Conservation (phyloP, 1,284 basidiomycete genomes). For the Cutaneotrichosporon dermatis region DNA sequence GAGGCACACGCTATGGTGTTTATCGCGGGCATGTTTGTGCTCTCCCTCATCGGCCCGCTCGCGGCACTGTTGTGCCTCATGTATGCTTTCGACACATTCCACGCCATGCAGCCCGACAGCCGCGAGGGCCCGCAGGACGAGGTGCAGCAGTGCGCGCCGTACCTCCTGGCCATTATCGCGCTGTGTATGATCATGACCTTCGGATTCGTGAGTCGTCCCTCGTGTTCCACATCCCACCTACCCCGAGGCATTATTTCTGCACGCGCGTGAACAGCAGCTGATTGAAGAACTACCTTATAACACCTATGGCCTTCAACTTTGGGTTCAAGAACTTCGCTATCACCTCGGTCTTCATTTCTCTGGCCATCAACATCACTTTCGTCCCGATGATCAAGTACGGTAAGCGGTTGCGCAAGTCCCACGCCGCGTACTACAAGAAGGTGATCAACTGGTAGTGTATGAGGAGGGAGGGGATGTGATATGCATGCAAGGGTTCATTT, state of each 20-base stretch:
- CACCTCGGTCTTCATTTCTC: conserved; percentile 7
- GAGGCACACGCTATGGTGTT: conserved; percentile 27
- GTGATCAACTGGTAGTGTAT: conserved; percentile 17
- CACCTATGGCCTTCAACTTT: too few relatives aligned
- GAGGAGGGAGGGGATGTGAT: neutral
- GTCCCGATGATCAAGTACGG: conserved; percentile 14
- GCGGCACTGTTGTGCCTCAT: conserved; percentile 18
- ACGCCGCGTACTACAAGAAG: conserved; percentile 9
- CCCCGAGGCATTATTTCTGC: too few relatives aligned
- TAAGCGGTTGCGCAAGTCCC: conserved; percentile 8
- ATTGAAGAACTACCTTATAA: conserved; percentile 16
- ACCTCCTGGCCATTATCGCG: conserved; percentile 17
- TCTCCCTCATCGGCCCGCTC: conserved; percentile 19
- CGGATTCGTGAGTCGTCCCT: neutral
- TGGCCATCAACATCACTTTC: conserved; percentile 7
- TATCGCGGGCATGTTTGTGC: conserved; percentile 20
- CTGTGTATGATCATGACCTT: conserved; percentile 19
- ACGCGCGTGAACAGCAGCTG: neutral
- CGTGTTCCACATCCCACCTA: too few relatives aligned
- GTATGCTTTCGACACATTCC: conserved; percentile 20
- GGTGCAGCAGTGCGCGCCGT: conserved; percentile 14
- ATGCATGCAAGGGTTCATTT: too few relatives aligned
- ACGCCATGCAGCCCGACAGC: conserved; percentile 6
- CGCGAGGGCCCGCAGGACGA: conserved; percentile 12
- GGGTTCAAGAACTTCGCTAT: conserved; percentile 22